phyloP scores from a whole-genome alignment of 83 land plant species.

The Picea engelmannii region DNA sequence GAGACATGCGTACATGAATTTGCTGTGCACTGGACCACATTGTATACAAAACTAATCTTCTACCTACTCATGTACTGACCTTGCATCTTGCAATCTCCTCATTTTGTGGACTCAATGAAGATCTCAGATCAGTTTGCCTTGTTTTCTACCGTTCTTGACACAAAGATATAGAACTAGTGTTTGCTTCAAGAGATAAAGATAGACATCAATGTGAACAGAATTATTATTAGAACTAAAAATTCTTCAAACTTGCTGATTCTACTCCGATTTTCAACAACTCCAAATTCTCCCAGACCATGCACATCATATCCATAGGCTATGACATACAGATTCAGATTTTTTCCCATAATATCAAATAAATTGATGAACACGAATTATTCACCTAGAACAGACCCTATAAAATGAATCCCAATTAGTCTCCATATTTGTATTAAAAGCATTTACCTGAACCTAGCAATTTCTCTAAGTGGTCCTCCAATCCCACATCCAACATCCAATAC shows the following conservation, averaged over 20 bases:
- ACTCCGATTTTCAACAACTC: background rate
- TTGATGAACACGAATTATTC: background rate
- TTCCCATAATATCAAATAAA: background rate
- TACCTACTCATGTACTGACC: no score
- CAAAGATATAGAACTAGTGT: no score
- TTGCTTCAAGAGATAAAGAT: no score
- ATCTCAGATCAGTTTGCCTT: no score
- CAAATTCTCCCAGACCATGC: background rate
- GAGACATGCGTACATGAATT: no score
- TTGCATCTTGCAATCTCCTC: no score
- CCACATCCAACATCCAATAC: constrained; percentile 99
- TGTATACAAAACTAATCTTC: no score
- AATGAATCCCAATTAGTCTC: background rate
- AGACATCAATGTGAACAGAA: no score
- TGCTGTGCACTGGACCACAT: no score
- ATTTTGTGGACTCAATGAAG: no score
- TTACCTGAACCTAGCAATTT: constrained; percentile 92
- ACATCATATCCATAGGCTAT: background rate
- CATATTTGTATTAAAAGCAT: background rate
- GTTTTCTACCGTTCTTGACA: no score
- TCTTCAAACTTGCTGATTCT: background rate
- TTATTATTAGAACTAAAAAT: background rate
- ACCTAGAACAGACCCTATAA: background rate
- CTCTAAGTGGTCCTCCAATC: constrained; percentile 95
- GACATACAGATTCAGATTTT: background rate